A percentile compares a stretch with the other conserved stretches of the same genome.
These are phyloP conservation scores for Neoboletus magnificus DNA, from an alignment of 768 basidiomycete species.

Conservation along the genomic window DNA sequence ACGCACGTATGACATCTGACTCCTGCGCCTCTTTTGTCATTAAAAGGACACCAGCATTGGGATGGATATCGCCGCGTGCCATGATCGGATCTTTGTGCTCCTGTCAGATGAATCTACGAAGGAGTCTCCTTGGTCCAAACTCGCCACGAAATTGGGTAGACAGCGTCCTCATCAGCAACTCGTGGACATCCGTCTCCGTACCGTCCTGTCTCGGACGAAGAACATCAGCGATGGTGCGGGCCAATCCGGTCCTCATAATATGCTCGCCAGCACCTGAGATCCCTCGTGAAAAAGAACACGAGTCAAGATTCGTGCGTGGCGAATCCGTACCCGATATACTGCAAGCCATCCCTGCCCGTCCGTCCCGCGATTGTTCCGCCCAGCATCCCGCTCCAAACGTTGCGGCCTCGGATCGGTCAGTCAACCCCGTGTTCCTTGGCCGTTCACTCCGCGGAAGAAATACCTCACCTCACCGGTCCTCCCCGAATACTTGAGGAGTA, in stretches of 20 bases:
- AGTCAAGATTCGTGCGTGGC: background rate
- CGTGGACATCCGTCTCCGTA: slow-evolving; percentile 51
- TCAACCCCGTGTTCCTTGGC: background rate
- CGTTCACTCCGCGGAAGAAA: background rate
- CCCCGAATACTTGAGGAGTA: slow-evolving; percentile 74
- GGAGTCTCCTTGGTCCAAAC: slow-evolving; percentile 16
- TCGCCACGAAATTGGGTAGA: slow-evolving; percentile 50
- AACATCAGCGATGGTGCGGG: slow-evolving; percentile 50
- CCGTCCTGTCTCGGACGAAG: slow-evolving; percentile 24
- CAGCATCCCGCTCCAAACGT: slow-evolving; percentile 75
- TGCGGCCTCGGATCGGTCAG: slow-evolving; percentile 49
- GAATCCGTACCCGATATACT: slow-evolving; percentile 53
- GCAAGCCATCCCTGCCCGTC: slow-evolving; percentile 49
- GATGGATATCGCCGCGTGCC: slow-evolving; percentile 40
- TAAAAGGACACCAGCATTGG: slow-evolving; percentile 62
- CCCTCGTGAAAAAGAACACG: background rate
- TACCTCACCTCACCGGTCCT: slow-evolving; percentile 66
- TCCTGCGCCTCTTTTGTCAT: slow-evolving; percentile 47
- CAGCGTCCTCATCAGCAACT: slow-evolving; percentile 45
- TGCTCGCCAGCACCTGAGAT: slow-evolving; percentile 68
- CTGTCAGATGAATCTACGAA: background rate
- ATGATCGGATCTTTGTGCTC: slow-evolving; percentile 33
- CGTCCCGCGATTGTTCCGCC: slow-evolving; percentile 42
- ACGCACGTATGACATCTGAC: slow-evolving; percentile 29
- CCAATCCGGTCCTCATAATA: slow-evolving; percentile 57